phyloP scores from a whole-genome alignment of 73 alveolate genomes.

The Tetrahymena malaccensis region DNA sequence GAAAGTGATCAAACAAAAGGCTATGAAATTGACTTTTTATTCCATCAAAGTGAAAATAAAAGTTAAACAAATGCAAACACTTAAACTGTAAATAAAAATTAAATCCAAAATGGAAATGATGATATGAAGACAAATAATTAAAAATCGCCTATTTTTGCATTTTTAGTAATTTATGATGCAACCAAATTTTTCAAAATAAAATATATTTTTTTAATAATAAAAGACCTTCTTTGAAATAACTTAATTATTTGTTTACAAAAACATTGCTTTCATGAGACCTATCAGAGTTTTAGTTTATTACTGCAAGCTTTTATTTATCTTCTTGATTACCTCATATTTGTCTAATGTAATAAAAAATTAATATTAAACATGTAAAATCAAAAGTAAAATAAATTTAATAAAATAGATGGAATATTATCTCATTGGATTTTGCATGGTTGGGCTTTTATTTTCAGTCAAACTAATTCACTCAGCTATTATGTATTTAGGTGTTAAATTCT shows the following conservation, averaged over 20 bases:
- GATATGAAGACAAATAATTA: background rate
- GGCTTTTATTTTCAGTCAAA: background rate
- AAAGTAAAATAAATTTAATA: too few relatives aligned
- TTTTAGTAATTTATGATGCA: background rate
- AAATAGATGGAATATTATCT: background rate
- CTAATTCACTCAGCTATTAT: background rate
- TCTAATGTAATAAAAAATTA: too few relatives aligned
- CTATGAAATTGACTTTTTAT: background rate
- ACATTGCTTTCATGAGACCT: background rate
- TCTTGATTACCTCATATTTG: background rate
- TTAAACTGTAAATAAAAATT: too few relatives aligned
- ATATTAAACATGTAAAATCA: too few relatives aligned
- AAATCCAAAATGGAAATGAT: background rate
- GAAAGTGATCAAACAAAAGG: background rate
- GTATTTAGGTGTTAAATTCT: background rate
- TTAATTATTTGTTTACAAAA: background rate
- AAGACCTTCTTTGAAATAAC: background rate
- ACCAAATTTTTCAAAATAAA: background rate
- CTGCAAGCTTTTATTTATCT: background rate
- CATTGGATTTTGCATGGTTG: background rate
- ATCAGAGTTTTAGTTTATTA: background rate
- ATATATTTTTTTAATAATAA: background rate
- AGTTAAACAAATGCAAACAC: too few relatives aligned
- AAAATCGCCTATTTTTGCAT: background rate
- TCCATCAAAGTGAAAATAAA: background rate